Evolutionary conservation across 1,139 yeast species (phyloP).

Genomic region (Saccharomyces uvarum): DNA sequence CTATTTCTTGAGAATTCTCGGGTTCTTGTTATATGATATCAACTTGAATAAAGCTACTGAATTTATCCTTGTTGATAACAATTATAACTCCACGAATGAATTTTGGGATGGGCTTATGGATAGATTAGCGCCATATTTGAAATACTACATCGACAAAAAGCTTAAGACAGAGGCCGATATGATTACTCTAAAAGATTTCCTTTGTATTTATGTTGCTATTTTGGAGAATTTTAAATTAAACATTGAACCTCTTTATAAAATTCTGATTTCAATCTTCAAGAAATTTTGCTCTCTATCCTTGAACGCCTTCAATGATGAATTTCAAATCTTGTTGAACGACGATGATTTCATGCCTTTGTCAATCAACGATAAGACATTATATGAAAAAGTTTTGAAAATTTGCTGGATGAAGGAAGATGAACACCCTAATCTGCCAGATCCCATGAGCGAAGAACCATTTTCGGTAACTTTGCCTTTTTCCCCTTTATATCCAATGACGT

Average conservation of each 20-base stretch:
- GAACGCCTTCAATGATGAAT: constrained; percentile 53
- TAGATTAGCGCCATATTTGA: constrained; percentile 50
- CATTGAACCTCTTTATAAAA: constrained; percentile 53
- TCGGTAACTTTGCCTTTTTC: constrained; percentile 86
- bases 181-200: constrained; percentile 44
- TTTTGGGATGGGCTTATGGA: constrained; percentile 67
- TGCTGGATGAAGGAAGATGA: constrained; percentile 60
- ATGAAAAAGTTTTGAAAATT: constrained; percentile 52
- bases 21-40: constrained; percentile 72
- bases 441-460: constrained; percentile 34
- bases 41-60: constrained; percentile 52
- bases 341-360: constrained; percentile 88
- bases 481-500: constrained; percentile 77
- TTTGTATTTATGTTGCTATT: constrained; percentile 70
- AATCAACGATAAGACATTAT: constrained; percentile 52
- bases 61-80: constrained; percentile 47
- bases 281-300: constrained; percentile 53
- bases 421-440: constrained; percentile 39
- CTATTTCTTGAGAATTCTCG: constrained; percentile 58
- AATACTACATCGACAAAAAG: constrained; percentile 30
- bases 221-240: constrained; percentile 66
- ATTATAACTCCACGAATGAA: constrained; percentile 53
- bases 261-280: constrained; percentile 52
- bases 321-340: constrained; percentile 54
- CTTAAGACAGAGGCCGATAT: constrained; percentile 35